phyloP scores from a whole-genome alignment of 345 rosid species.

The Rhodamnia argentea region DNA sequence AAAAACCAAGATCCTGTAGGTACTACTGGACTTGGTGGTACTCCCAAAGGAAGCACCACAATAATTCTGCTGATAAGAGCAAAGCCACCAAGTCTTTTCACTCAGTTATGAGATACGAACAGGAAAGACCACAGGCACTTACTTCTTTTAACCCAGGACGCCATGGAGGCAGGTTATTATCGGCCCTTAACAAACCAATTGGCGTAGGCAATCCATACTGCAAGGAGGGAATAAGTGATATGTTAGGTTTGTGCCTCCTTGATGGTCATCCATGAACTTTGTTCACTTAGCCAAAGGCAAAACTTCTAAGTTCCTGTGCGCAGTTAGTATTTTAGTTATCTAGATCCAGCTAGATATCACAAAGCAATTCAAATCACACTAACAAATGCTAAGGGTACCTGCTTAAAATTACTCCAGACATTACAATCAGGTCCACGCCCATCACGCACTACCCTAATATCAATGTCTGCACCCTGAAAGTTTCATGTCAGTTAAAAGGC shows the following conservation, averaged over 20 bases:
- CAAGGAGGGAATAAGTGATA: conserved; percentile 10
- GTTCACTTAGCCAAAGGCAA: not conserved
- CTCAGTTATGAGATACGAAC: not conserved
- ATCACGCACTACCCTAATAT: conserved; percentile 90
- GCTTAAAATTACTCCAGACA: conserved; percentile 98
- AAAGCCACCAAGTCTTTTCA: not conserved
- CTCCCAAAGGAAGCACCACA: not conserved
- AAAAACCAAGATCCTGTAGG: not conserved
- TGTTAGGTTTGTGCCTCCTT: not conserved
- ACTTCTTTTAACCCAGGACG: conserved; percentile 82
- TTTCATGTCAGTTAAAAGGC: conserved; percentile 4
- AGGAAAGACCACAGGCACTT: conserved; percentile 2
- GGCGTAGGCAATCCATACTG: conserved; percentile 90
- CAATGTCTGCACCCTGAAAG: conserved; percentile 90
- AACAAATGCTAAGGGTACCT: conserved; percentile 29
- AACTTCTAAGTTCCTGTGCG: not conserved
- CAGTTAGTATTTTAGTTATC: not conserved
- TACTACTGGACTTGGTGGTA: not conserved
- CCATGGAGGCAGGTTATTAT: conserved; percentile 97
- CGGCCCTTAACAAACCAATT: conserved; percentile 73
- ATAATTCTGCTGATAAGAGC: not conserved
- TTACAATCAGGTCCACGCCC: conserved; percentile 97
- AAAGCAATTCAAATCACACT: not conserved
- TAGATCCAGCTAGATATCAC: not conserved
- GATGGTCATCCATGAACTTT: not conserved